Evolutionary conservation across 805 yeast genomes (phyloP).

Genomic region (Teunomyces tritomae): DNA sequence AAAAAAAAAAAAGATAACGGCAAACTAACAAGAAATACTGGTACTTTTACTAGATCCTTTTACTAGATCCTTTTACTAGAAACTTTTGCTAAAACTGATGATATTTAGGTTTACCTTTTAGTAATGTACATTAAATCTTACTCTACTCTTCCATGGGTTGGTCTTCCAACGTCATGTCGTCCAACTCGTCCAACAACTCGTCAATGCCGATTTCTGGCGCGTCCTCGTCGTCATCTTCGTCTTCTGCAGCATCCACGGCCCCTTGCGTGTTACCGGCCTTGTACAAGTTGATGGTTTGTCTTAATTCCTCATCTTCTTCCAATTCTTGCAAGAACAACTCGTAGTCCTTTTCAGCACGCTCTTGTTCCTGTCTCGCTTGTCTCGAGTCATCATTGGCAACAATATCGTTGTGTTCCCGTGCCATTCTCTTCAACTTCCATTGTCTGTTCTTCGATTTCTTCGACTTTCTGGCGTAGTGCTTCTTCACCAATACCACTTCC

Average conservation of each 20-base stretch:
- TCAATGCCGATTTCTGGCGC: conserved; percentile 89
- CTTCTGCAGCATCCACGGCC: conserved; percentile 40
- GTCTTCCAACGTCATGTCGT: conserved; percentile 84
- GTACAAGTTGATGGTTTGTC: conserved; percentile 87
- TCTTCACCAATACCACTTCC: conserved; percentile 87
- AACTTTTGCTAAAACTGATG: no score
- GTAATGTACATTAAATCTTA: neutral
- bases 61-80: no score
- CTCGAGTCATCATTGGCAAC: conserved; percentile 69
- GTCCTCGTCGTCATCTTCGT: conserved; percentile 62
- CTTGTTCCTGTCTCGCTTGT: conserved; percentile 83
- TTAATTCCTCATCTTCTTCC: conserved; percentile 93
- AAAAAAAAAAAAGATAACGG: no score
- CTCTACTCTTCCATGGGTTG: conserved; percentile 17
- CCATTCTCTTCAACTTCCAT: conserved; percentile 97
- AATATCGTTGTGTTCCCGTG: conserved; percentile 87
- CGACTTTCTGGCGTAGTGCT: conserved; percentile 76
- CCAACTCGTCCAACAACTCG: conserved; percentile 91
- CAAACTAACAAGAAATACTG: no score
- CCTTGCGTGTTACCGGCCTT: conserved; percentile 48
- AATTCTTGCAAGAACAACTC: conserved; percentile 94
- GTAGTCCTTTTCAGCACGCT: conserved; percentile 90
- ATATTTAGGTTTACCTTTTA: no score
- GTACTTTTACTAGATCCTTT: no score
- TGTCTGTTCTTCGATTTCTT: conserved; percentile 73